These are phyloP conservation scores for Chaetoscypha palmicola DNA, from an alignment of 2,329 filamentous ascomycete species.

Conservation along the genomic window DNA sequence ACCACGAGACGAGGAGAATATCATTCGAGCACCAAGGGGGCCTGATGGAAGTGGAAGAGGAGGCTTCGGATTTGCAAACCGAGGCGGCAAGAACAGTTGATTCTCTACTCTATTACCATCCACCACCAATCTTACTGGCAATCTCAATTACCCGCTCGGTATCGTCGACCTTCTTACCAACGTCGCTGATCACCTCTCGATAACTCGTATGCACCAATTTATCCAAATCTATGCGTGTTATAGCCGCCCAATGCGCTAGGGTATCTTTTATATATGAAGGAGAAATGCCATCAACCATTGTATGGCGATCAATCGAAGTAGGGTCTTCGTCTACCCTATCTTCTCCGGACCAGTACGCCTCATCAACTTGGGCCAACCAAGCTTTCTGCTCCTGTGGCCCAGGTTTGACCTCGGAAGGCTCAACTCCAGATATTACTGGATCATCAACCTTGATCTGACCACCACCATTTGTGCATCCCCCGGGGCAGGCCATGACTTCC, in stretches of 20 bases:
- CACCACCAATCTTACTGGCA: constrained; percentile 84
- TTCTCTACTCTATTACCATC: constrained; percentile 60
- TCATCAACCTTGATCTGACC: constrained; percentile 92
- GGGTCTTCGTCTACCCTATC: constrained; percentile 36
- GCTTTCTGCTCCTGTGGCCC: constrained; percentile 76
- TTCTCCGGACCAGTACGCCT: constrained; percentile 79
- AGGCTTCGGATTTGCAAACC: constrained; percentile 67
- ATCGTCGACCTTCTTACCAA: constrained; percentile 69
- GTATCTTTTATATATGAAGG: constrained; percentile 58
- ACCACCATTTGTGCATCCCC: constrained; percentile 96
- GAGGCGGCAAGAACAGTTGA: constrained; percentile 51
- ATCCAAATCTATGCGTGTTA: constrained; percentile 63
- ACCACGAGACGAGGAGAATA: constrained; percentile 55
- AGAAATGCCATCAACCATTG: constrained; percentile 58
- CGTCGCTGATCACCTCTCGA: constrained; percentile 88
- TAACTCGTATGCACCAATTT: constrained; percentile 80
- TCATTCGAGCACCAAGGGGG: constrained; percentile 67
- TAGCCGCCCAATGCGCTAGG: constrained; percentile 67
- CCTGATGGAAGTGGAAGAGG: constrained; percentile 71
- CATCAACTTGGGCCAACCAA: constrained; percentile 76
- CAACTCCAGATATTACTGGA: constrained; percentile 49
- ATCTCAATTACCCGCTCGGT: constrained; percentile 80
- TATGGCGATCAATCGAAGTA: constrained; percentile 27
- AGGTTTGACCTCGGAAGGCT: constrained; percentile 45
- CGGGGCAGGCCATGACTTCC: constrained; percentile 98